phyloP scores from a whole-genome alignment of 306 rosid genomes.

The Cucumis cinereus region DNA sequence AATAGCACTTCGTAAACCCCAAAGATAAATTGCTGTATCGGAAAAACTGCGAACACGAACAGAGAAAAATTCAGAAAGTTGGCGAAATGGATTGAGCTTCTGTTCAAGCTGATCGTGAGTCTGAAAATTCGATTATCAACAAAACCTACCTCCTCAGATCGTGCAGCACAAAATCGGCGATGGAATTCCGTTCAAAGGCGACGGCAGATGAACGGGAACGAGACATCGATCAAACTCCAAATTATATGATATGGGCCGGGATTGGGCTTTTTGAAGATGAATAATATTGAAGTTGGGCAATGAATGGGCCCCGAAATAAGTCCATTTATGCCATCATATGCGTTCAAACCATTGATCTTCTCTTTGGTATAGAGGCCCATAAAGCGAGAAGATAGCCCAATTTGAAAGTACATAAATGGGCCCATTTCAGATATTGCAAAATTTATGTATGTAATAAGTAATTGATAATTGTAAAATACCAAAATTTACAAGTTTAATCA shows the following conservation, averaged over 20 bases:
- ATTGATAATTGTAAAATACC: not conserved
- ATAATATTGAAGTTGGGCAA: not conserved
- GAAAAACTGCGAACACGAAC: not conserved
- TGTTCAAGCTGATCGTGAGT: not conserved
- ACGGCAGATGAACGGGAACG: conserved; percentile 9
- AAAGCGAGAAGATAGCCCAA: not conserved
- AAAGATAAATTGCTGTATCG: not conserved
- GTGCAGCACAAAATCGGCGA: conserved; percentile 6
- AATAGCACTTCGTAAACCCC: not conserved
- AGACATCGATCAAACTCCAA: not conserved
- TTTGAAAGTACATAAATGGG: not conserved
- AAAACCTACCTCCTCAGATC: conserved; percentile 34
- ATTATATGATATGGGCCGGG: not conserved
- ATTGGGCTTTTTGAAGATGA: not conserved
- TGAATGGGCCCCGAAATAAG: not conserved
- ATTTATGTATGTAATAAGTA: not conserved
- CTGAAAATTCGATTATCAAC: not conserved
- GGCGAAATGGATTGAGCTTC: not conserved
- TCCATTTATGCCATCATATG: not conserved
- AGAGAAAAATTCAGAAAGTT: conserved; percentile 1
- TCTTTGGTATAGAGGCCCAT: not conserved
- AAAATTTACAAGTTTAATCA: not conserved
- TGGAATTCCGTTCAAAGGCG: conserved; percentile 27
- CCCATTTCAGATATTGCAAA: not conserved
- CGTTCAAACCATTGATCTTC: not conserved